These are phyloP conservation scores for Saccharomyces hybrid DNA, from an alignment of 1,139 yeast species.

Conservation along the genomic window DNA sequence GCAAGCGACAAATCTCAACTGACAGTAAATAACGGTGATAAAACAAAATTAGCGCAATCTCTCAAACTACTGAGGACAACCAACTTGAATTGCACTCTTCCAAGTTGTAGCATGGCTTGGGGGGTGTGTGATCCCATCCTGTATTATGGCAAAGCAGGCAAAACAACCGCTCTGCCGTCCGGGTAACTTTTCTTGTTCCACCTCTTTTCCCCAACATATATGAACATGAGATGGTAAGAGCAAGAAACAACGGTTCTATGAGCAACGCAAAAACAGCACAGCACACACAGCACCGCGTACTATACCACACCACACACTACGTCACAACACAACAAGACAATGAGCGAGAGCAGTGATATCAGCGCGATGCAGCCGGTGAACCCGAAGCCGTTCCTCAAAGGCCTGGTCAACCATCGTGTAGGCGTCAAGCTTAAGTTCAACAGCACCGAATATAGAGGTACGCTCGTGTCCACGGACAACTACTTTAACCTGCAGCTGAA, in stretches of 20 bases:
- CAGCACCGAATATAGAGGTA: constrained; percentile 81
- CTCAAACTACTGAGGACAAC: neutral
- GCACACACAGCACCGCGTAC: neutral
- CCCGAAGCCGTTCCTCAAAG: constrained; percentile 85
- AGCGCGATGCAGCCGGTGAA: constrained; percentile 57
- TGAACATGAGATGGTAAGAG: neutral
- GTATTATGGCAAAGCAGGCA: neutral
- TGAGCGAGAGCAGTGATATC: neutral
- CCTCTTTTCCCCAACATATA: neutral
- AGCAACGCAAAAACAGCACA: neutral
- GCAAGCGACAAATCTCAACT: neutral
- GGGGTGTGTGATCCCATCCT: neutral
- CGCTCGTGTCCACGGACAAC: constrained; percentile 74
- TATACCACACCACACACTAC: neutral
- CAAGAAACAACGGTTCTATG: neutral
- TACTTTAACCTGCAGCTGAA: constrained; percentile 85
- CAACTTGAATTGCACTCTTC: neutral
- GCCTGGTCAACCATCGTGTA: constrained; percentile 60
- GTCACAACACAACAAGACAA: neutral
- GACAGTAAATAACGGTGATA: neutral
- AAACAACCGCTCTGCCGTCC: neutral
- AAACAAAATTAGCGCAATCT: neutral
- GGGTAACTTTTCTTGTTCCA: neutral
- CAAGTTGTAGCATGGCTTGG: neutral
- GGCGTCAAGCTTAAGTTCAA: constrained; percentile 92